Evolutionary conservation across 257 asterid species (phyloP).

Genomic region (Primulina tabacum): DNA sequence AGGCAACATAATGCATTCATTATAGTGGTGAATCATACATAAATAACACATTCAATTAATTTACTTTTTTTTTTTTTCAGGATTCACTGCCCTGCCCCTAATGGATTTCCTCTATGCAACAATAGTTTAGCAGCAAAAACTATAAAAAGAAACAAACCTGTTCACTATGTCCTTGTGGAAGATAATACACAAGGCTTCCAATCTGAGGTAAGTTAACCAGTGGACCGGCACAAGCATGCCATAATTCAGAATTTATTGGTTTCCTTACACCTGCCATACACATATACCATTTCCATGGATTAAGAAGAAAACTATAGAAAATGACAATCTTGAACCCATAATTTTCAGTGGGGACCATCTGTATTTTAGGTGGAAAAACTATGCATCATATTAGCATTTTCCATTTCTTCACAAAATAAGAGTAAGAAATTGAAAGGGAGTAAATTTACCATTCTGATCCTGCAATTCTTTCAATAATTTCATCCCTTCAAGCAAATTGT

Average conservation of each 20-base stretch:
- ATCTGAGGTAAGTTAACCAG: slow-evolving; percentile 77
- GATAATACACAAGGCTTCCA: slow-evolving; percentile 84
- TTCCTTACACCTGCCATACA: slow-evolving; percentile 45
- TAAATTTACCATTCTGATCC: slow-evolving; percentile 57
- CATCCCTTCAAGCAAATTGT: slow-evolving; percentile 69
- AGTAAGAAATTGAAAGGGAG: slow-evolving; percentile 7
- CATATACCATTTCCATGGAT: slow-evolving; percentile 17
- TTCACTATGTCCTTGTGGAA: slow-evolving; percentile 90
- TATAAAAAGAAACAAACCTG: slow-evolving; percentile 45
- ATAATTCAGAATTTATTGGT: slow-evolving; percentile 66
- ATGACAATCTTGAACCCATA: no score
- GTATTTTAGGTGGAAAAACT: no score
- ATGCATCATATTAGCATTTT: not conserved
- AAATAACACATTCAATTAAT: no score
- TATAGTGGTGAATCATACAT: no score
- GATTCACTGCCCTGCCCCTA: no score
- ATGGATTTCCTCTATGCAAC: no score
- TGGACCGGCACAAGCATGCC: slow-evolving; percentile 97
- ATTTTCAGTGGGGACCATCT: no score
- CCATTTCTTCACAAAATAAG: slow-evolving; percentile 4
- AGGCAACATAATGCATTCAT: no score
- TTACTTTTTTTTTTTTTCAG: no score
- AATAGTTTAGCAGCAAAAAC: no score
- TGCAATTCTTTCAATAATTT: slow-evolving; percentile 80
- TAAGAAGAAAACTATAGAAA: no score